These are phyloP conservation scores for Chlamydomonas schloesseri DNA, from an alignment of 139 green algal species.

Conservation along the genomic window DNA sequence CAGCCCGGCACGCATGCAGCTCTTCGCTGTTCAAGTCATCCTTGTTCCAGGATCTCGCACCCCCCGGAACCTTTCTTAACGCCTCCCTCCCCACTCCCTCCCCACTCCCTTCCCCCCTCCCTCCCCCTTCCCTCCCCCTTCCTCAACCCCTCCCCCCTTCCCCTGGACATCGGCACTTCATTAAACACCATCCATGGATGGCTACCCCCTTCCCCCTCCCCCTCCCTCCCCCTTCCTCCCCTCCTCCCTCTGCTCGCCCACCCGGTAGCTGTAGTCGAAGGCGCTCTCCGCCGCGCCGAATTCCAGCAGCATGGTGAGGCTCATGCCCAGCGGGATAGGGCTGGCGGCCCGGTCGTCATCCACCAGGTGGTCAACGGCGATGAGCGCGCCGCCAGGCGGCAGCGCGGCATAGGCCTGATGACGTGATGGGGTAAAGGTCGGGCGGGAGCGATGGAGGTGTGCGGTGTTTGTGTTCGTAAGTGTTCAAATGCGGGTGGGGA, in stretches of 20 bases:
- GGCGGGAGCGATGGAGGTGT: no score
- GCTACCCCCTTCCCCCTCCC: not conserved
- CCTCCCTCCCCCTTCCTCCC: not conserved
- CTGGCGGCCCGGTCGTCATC: slow-evolving; percentile 44
- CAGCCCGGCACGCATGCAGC: no score
- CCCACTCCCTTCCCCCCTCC: no score
- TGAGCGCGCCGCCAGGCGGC: slow-evolving; percentile 46
- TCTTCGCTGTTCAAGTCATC: not conserved
- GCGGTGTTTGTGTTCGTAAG: no score
- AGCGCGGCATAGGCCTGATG: slow-evolving; percentile 51
- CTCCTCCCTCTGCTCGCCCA: not conserved
- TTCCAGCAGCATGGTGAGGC: slow-evolving; percentile 54
- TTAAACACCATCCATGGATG: no score
- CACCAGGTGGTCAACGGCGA: slow-evolving; percentile 57
- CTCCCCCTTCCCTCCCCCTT: no score
- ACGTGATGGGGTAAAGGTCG: not conserved
- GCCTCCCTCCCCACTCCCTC: no score
- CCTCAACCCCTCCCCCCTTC: no score
- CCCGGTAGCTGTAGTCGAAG: slow-evolving; percentile 56
- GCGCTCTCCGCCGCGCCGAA: slow-evolving; percentile 43
- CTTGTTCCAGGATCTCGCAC: no score
- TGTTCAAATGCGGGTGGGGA: no score
- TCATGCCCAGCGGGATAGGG: slow-evolving; percentile 46
- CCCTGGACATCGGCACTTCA: no score
- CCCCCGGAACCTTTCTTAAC: no score